Conservation (phyloP, 2,329 filamentous ascomycete genomes). For the Penicillium sp. region DNA sequence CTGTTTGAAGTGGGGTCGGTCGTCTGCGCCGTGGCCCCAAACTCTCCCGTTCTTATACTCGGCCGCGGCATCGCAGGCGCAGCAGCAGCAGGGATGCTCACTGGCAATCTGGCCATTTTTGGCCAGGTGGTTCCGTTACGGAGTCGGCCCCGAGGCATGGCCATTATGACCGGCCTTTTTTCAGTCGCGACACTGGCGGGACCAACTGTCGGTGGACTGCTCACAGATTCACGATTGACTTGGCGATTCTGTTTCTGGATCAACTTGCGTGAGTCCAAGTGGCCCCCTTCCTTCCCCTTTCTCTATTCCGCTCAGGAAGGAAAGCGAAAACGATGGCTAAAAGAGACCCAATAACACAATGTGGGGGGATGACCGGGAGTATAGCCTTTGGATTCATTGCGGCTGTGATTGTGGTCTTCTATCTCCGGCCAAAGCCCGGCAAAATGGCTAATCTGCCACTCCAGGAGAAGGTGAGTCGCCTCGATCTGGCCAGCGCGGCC, state of each 20-base stretch:
- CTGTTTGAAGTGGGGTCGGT: background rate
- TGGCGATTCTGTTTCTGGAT: conserved; percentile 2
- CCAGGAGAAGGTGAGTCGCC: background rate
- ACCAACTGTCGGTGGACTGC: conserved; percentile 1
- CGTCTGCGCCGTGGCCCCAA: conserved; percentile 1
- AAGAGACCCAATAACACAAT: background rate
- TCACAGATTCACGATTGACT: background rate
- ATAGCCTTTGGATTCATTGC: conserved; percentile 1
- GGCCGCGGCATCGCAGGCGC: background rate
- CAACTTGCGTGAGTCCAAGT: background rate
- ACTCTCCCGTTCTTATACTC: background rate
- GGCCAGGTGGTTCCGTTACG: background rate
- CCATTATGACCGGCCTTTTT: background rate
- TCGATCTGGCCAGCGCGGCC: background rate
- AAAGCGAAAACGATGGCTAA: background rate
- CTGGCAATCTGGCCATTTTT: conserved; percentile 1
- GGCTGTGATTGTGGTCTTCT: background rate
- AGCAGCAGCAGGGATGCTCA: background rate
- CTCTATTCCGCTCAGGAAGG: too few species aligned
- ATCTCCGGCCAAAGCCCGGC: background rate
- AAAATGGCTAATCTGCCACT: background rate
- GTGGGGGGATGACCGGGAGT: too few species aligned
- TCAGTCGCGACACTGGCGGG: background rate
- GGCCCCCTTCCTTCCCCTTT: too few species aligned
- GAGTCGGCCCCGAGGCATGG: background rate